A percentile compares a stretch with the other conserved stretches of the same genome.
These are phyloP conservation scores for Gynostemma pentaphyllum DNA, from an alignment of 306 rosid species.

Conservation along the genomic window DNA sequence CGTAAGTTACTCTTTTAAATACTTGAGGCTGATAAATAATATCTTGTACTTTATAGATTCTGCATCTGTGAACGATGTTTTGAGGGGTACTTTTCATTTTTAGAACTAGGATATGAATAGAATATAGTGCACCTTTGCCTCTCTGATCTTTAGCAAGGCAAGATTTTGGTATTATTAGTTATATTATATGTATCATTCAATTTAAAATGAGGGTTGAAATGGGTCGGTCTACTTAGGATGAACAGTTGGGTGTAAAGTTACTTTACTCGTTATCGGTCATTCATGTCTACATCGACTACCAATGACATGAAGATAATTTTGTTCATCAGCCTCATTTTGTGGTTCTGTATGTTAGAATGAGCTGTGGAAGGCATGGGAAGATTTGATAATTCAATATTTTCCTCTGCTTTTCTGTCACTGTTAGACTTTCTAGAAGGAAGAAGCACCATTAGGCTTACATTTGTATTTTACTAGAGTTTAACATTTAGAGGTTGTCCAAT, in stretches of 20 bases:
- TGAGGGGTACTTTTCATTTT: neutral
- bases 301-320: neutral
- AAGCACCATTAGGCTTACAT: too few relatives aligned
- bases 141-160: neutral
- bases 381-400: too few relatives aligned
- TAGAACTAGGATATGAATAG: neutral
- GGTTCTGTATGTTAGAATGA: neutral
- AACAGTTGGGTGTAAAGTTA: neutral
- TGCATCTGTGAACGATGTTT: neutral
- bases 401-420: too few relatives aligned
- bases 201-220: neutral
- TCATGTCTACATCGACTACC: neutral
- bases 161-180: neutral
- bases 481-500: neutral
- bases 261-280: neutral
- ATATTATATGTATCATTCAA: neutral
- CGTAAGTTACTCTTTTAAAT: neutral
- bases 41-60: neutral
- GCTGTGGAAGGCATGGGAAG: neutral
- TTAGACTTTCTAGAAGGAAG: too few relatives aligned
- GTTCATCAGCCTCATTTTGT: neutral
- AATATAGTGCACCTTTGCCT: neutral
- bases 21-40: neutral
- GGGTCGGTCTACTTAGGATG: neutral
- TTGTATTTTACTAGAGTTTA: too few relatives aligned